Evolutionary conservation across 495 filamentous ascomycete genomes (phyloP).

Genomic region (Aspergillus leporis): DNA sequence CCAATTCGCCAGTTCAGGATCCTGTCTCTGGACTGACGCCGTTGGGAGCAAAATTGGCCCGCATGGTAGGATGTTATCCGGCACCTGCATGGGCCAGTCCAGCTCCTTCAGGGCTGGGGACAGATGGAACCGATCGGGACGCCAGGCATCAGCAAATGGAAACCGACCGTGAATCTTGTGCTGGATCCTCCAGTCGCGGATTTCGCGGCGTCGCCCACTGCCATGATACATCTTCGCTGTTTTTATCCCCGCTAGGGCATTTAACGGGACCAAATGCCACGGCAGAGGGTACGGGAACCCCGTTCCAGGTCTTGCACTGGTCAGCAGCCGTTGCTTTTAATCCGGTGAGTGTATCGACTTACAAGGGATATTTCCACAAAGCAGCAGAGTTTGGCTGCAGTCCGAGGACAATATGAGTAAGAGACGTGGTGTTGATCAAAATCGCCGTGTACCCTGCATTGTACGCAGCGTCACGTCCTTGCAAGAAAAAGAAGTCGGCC

Average conservation of each 20-base stretch:
- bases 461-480: conserved; percentile 50
- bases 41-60: conserved; percentile 44
- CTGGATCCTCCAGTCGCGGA: conserved; percentile 26
- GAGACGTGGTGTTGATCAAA: conserved; percentile 37
- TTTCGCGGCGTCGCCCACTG: conserved; percentile 24
- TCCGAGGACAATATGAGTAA: conserved; percentile 41
- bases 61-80: conserved; percentile 46
- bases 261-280: conserved; percentile 39
- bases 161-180: conserved; percentile 29
- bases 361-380: conserved; percentile 50
- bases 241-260: conserved; percentile 32
- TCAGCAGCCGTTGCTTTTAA: neutral
- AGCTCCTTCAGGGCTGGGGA: conserved; percentile 41
- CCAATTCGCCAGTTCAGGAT: conserved; percentile 48
- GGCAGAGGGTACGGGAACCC: conserved; percentile 50
- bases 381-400: conserved; percentile 35
- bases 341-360: conserved; percentile 7
- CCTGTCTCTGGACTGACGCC: conserved; percentile 33
- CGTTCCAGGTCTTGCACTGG: conserved; percentile 36
- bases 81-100: conserved; percentile 44
- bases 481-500: conserved; percentile 51
- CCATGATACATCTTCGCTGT: conserved; percentile 36
- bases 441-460: conserved; percentile 26
- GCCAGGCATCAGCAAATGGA: conserved; percentile 34
- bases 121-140: conserved; percentile 36